phyloP scores from a whole-genome alignment of 2,329 filamentous ascomycete genomes.

The Penicillium sp. region DNA sequence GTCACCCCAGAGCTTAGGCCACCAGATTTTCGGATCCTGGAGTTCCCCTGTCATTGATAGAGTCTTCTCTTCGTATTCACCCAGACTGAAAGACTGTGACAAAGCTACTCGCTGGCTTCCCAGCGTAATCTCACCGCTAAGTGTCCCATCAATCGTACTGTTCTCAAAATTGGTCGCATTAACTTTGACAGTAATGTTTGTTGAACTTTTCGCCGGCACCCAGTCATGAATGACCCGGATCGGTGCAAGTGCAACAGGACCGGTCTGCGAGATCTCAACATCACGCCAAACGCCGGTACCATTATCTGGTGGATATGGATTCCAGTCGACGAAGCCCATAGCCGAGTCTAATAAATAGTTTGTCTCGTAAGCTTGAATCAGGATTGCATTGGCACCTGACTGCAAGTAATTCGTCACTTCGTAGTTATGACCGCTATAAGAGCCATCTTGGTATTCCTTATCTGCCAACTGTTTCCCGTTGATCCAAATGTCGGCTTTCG shows the following conservation, averaged over 20 bases:
- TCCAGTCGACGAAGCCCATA: conserved; percentile 61
- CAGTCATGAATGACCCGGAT: conserved; percentile 47
- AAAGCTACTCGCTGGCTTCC: conserved; percentile 19
- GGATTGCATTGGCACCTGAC: conserved; percentile 46
- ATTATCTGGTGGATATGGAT: conserved; percentile 59
- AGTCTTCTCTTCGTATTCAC: conserved; percentile 35
- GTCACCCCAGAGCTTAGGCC: conserved; percentile 57
- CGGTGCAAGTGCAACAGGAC: conserved; percentile 44
- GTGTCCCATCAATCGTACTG: conserved; percentile 13
- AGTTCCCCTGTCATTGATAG: conserved; percentile 39
- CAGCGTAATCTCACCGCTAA: conserved; percentile 22
- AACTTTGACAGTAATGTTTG: conserved; percentile 36
- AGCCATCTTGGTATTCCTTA: conserved; percentile 49
- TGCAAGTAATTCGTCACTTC: conserved; percentile 48
- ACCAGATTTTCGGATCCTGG: conserved; percentile 53
- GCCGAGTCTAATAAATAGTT: conserved; percentile 58
- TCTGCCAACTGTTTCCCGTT: conserved; percentile 54
- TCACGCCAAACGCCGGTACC: conserved; percentile 62
- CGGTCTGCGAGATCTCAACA: conserved; percentile 54
- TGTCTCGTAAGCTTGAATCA: conserved; percentile 55
- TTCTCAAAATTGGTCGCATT: conserved; percentile 34
- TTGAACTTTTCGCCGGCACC: conserved; percentile 34
- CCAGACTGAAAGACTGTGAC: conserved; percentile 34
- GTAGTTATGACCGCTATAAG: conserved; percentile 55
- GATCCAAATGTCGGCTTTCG: conserved; percentile 57